Conservation (phyloP, 768 basidiomycete genomes). For the Cubamyces lactineus region DNA sequence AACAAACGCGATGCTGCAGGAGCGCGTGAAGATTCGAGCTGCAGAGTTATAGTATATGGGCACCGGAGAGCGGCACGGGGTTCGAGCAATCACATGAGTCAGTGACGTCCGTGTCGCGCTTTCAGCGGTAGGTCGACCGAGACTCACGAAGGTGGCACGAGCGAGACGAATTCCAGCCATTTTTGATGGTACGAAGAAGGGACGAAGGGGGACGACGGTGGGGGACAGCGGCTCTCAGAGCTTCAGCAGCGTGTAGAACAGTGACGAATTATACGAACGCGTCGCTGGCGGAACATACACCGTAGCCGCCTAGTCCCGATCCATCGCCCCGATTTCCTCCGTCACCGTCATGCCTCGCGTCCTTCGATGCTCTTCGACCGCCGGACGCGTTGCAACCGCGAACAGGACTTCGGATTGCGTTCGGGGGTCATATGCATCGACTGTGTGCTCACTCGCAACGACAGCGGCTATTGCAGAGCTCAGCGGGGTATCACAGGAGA, state of each 20-base stretch:
- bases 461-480: background rate
- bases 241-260: slow-evolving; percentile 15
- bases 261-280: slow-evolving; percentile 12
- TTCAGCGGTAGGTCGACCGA: background rate
- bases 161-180: slow-evolving; percentile 37
- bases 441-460: background rate
- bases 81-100: slow-evolving; percentile 38
- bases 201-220: background rate
- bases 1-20: slow-evolving; percentile 29
- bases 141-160: slow-evolving; percentile 31
- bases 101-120: background rate
- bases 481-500: slow-evolving; percentile 12
- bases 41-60: slow-evolving; percentile 1
- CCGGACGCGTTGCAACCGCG: background rate
- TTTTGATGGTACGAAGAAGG: slow-evolving; percentile 10
- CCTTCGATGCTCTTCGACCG: background rate
- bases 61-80: slow-evolving; percentile 5
- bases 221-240: slow-evolving; percentile 22
- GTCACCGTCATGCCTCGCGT: background rate
- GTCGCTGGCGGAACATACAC: slow-evolving; percentile 1
- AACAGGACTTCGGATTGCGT: slow-evolving; percentile 2
- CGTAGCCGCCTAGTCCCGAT: slow-evolving; percentile 19
- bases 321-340: slow-evolving; percentile 20
- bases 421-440: slow-evolving; percentile 13
- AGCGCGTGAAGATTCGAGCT: slow-evolving; percentile 20